Evolutionary conservation across 495 filamentous ascomycete genomes (phyloP).

Genomic region (Thozetella sp.): DNA sequence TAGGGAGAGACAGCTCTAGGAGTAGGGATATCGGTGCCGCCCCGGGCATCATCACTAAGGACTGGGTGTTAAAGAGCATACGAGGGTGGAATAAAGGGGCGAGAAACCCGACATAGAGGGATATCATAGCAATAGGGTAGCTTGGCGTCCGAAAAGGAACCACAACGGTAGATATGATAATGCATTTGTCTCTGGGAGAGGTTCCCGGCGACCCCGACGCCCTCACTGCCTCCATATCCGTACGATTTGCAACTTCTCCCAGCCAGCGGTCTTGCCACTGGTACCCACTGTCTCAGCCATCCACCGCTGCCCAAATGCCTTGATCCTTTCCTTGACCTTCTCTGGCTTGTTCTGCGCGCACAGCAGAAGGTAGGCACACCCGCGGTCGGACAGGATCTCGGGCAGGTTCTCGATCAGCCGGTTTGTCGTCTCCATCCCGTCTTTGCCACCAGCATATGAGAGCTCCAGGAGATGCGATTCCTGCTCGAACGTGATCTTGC

Average conservation of each 20-base stretch:
- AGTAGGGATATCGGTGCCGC: too few relatives aligned
- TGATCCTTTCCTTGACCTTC: constrained; percentile 68
- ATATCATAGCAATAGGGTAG: too few relatives aligned
- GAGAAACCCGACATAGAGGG: too few relatives aligned
- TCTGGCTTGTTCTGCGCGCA: constrained; percentile 86
- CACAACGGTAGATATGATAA: too few relatives aligned
- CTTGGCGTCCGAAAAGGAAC: too few relatives aligned
- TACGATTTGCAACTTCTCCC: constrained; percentile 86
- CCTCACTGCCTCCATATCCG: constrained; percentile 84
- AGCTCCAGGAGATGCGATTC: constrained; percentile 83
- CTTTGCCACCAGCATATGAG: constrained; percentile 82
- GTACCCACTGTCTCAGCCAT: constrained; percentile 74
- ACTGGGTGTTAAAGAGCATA: too few relatives aligned
- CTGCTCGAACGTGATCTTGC: constrained; percentile 52
- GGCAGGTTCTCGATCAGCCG: constrained; percentile 71
- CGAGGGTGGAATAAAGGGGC: too few relatives aligned
- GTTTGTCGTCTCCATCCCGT: constrained; percentile 94
- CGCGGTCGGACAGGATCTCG: constrained; percentile 60
- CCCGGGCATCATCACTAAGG: too few relatives aligned
- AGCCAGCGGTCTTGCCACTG: constrained; percentile 85
- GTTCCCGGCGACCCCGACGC: too few relatives aligned
- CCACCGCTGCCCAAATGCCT: constrained; percentile 62
- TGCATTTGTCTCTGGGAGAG: too few relatives aligned
- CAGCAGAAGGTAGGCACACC: constrained; percentile 86
- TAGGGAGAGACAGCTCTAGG: too few relatives aligned